phyloP scores from a whole-genome alignment of 148 eudicot species.

The Persicaria maculosa region DNA sequence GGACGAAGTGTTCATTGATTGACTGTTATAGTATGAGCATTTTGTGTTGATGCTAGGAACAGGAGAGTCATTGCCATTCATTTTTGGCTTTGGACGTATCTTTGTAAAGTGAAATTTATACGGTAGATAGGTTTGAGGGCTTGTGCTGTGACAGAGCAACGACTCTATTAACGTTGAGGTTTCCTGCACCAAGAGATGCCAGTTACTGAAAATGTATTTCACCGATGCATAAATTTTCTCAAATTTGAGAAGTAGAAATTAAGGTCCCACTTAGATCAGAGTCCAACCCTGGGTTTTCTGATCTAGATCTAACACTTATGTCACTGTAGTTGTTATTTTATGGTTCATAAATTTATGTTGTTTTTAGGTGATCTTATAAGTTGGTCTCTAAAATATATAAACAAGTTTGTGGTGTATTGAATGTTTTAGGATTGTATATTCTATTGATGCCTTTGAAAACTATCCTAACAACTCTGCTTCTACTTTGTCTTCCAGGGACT shows the following conservation, averaged over 20 bases:
- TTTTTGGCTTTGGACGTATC: neutral
- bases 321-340: neutral
- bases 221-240: neutral
- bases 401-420: neutral
- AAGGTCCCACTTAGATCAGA: neutral
- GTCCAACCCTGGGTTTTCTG: neutral
- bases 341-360: neutral
- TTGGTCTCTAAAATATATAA: neutral
- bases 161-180: neutral
- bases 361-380: neutral
- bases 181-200: neutral
- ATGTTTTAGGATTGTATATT: neutral
- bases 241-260: neutral
- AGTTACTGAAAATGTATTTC: neutral
- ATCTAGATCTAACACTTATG: neutral
- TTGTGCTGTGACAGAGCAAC: neutral
- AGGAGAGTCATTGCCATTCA: neutral
- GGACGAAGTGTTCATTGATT: neutral
- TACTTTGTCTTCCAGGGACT: constrained; percentile 22
- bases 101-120: neutral
- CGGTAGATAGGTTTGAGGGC: too few relatives aligned
- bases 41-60: neutral
- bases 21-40: neutral
- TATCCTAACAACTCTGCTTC: constrained; percentile 4
- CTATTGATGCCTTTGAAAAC: neutral